Evolutionary conservation across 768 basidiomycete species (phyloP), one percentile per base, ranked within the genome.

Genomic region (Mycena polygramma): DNA sequence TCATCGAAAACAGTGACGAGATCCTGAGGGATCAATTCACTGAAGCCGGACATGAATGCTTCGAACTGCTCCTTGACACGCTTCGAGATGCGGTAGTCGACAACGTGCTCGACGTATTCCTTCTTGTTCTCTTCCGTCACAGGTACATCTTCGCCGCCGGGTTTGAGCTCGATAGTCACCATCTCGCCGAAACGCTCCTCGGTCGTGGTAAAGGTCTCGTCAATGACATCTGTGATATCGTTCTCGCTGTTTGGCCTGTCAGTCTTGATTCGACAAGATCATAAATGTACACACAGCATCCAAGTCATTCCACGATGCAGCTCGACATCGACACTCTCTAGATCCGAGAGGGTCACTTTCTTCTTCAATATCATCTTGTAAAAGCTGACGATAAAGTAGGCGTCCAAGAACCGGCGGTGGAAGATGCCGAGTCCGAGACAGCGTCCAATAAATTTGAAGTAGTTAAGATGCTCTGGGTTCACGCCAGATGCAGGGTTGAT

Each of bases 291-390:
- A 76, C 78, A 96, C 96, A 99, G 88, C 96, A 99, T 99, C 98
- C 98, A 99, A 26, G 94, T 96, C 83, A 99, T 86, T 69, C 96
- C 96, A 52, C 97, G 92, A 79, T 95, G 93, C 68, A 99, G 82
- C 78, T 99, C 98, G 2, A 91, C 95, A 82, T 99, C 98, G 30
- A 99, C 97, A 79, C 93, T 94, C 85, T 99, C 97, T 75, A 99
- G 83, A 82, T 99, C 98, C 9, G 93, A 89, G 48, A 99, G 81
- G 0, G 93, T 93, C 39, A 99, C 96, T 83, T 98, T 98, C 87
- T 99, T 99, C 87, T 94, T 95, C 77, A 99, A 79, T 69, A 99
- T 97, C 97, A 98, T 98, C 87, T 99, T 99, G 90, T 99, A 99
- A 88, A 99, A 98, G 76, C 95, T 95, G 79, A 97, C 96, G 74